Base-by-base conservation (phyloP, 2,329 filamentous ascomycete species). In the Ascocoryne sarcoides region DNA sequence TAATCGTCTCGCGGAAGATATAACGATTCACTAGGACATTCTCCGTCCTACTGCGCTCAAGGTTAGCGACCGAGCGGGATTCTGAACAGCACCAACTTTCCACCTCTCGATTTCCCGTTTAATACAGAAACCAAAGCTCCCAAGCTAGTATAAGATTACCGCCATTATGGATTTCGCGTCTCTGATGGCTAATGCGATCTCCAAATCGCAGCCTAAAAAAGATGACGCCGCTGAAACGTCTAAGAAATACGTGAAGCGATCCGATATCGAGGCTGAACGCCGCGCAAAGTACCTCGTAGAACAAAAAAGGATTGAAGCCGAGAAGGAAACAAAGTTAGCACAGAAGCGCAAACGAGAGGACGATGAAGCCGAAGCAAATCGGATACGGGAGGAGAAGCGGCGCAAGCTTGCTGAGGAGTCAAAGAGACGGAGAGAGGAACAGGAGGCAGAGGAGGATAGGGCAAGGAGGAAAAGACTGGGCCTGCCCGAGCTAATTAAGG, bases 321-420 rank as follows among this genome's bases (percentile, higher is more conserved):
- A 85, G 56, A 84, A 85, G 19, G 69, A 78, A 44, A 76, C 82
- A 46, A 80, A 79, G 48, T 68, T 76, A 1, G 73, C 75, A 1
- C 79, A 82, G 53, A 96, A 96, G 66, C 84, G 90, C 52, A 92
- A 93, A 62, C 75, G 79, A 17, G 90, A 96, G 39, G 89, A 95
- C 26, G 89, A 95, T 18, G 83, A 84, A 42, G 79, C 79, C 2
- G 74, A 78, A 17, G 80, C 82, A 49, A 75, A 76, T 49, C 74
- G 70, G 10, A 68, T 70, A 19, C 76, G 88, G 10, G 85, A 94
- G 48, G 86, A 92, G 57, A 95, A 95, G 69, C 79, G 82, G 39
- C 75, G 76, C 44, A 73, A 73, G 45, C 69, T 98, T 3, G 90
- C 88, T 0, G 87, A 94, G 47, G 86, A 95, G 56, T 86, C 83